Conservation (phyloP, 495 filamentous ascomycete species). For the Rhypophila decipiens region DNA sequence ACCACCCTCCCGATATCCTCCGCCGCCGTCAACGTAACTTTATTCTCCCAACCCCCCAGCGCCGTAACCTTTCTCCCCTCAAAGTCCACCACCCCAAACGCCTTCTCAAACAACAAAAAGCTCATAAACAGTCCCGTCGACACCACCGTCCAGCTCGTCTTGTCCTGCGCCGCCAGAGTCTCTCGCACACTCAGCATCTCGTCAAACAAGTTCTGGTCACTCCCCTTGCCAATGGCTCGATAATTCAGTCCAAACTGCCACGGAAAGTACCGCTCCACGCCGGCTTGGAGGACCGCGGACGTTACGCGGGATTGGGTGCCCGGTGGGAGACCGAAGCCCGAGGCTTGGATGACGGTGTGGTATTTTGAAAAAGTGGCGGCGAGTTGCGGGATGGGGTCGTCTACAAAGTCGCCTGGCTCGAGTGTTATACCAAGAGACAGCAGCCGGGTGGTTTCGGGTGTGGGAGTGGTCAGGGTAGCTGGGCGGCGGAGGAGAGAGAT, state of each 20-base stretch:
- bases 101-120: constrained; percentile 46
- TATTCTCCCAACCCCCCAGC: constrained; percentile 50
- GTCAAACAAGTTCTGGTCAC: constrained; percentile 53
- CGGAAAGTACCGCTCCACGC: constrained; percentile 44
- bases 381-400: constrained; percentile 32
- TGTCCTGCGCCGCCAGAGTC: constrained; percentile 40
- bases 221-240: constrained; percentile 48
- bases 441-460: too few species aligned
- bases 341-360: constrained; percentile 48
- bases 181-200: constrained; percentile 55
- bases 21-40: constrained; percentile 50
- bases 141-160: constrained; percentile 51
- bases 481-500: constrained; percentile 48
- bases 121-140: constrained; percentile 59
- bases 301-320: constrained; percentile 49
- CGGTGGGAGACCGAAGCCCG: constrained; percentile 45
- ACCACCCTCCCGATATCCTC: constrained; percentile 53
- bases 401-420: constrained; percentile 42
- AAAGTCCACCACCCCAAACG: constrained; percentile 50
- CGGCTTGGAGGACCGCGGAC: constrained; percentile 42
- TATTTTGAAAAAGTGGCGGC: constrained; percentile 37
- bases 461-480: constrained; percentile 32
- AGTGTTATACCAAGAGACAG: constrained; percentile 30
- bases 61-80: constrained; percentile 35
- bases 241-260: constrained; percentile 68